phyloP scores from a whole-genome alignment of 352 stramenopile genomes.

The Thraustotheca clavata region DNA sequence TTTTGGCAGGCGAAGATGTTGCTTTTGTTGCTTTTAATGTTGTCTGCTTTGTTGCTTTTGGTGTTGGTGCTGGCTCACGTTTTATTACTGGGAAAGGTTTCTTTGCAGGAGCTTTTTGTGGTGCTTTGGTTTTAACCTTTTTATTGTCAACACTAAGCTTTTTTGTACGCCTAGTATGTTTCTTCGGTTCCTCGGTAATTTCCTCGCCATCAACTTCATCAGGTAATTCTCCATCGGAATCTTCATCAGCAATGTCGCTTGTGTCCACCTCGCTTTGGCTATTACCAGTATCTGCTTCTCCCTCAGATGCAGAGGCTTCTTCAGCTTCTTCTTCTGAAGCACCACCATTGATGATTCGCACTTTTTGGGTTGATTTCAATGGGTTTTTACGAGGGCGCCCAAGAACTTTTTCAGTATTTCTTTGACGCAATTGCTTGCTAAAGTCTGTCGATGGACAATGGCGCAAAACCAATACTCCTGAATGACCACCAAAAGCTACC shows the following conservation, averaged over 20 bases:
- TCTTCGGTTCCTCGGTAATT: not conserved
- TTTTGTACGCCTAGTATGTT: not conserved
- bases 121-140: not conserved
- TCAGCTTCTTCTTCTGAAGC: not conserved
- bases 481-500: not conserved
- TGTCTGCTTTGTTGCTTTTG: not conserved
- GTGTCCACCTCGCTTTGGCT: not conserved
- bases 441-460: not conserved
- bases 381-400: not conserved
- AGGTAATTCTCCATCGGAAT: not conserved
- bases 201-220: not conserved
- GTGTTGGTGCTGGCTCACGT: not conserved
- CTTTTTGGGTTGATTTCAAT: not conserved
- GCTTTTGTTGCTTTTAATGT: not conserved
- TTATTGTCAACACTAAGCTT: too few relatives aligned
- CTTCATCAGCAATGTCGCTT: not conserved
- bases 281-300: not conserved
- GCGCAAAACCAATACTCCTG: not conserved
- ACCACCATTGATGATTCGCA: too few relatives aligned
- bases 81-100: not conserved
- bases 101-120: not conserved
- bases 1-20: not conserved
- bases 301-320: not conserved
- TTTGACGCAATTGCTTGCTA: not conserved
- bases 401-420: not conserved